A percentile compares a stretch with the other conserved stretches of the same genome.
These are phyloP conservation scores for Jatropha podagrica DNA, from an alignment of 441 rosid species.

Conservation along the genomic window DNA sequence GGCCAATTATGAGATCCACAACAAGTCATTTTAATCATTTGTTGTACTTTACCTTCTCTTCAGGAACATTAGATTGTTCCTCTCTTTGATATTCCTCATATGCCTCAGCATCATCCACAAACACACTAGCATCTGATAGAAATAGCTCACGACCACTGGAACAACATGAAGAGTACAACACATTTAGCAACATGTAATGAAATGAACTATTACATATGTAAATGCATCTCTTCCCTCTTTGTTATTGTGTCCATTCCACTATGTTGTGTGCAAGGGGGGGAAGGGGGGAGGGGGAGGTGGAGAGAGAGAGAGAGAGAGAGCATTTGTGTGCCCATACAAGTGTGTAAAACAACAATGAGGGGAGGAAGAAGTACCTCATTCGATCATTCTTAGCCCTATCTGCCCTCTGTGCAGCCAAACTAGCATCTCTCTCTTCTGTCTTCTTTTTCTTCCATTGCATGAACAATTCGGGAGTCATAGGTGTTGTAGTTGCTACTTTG, in stretches of 20 bases:
- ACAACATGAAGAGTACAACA: slow-evolving; percentile 21
- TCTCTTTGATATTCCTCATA: slow-evolving; percentile 76
- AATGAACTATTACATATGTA: background rate
- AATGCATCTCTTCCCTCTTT: background rate
- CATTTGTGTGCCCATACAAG: background rate
- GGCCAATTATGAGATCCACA: background rate
- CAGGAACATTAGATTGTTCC: slow-evolving; percentile 52
- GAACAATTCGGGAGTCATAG: slow-evolving; percentile 86
- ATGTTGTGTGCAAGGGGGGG: background rate
- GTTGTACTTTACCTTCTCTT: slow-evolving; percentile 49
- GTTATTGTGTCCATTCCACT: background rate
- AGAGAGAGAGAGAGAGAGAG: background rate
- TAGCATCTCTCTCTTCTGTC: slow-evolving; percentile 74
- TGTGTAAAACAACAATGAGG: background rate
- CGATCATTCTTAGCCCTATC: slow-evolving; percentile 98
- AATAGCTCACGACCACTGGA: slow-evolving; percentile 96
- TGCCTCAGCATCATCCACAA: slow-evolving; percentile 94
- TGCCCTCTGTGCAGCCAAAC: slow-evolving; percentile 80
- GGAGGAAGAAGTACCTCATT: slow-evolving; percentile 62
- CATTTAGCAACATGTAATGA: slow-evolving; percentile 15
- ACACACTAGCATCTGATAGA: slow-evolving; percentile 78
- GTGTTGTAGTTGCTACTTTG: slow-evolving; percentile 64
- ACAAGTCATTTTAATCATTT: background rate
- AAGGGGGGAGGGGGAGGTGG: too few species aligned
- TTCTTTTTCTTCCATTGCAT: slow-evolving; percentile 92